These are phyloP conservation scores for Xylariaceae sp. DNA, from an alignment of 2,329 filamentous ascomycete genomes.

Conservation along the genomic window DNA sequence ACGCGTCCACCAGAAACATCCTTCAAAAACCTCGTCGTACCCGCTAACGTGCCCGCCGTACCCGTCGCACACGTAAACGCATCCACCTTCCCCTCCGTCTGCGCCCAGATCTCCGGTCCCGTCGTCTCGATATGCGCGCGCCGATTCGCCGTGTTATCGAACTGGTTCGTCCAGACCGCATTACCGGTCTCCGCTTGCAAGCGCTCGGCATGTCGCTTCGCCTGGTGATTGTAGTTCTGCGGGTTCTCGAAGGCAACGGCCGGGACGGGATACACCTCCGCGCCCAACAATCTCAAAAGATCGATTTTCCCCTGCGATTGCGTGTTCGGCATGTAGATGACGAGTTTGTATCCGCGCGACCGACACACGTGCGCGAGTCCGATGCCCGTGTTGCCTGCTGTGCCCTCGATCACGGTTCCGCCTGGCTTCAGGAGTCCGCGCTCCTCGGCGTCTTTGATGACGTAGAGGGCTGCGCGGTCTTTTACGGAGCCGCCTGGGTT, in stretches of 20 bases:
- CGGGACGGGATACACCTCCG: slow-evolving; percentile 92
- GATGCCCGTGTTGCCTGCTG: slow-evolving; percentile 96
- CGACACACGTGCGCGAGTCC: slow-evolving; percentile 95
- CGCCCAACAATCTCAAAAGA: slow-evolving; percentile 80
- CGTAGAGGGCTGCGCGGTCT: slow-evolving; percentile 90
- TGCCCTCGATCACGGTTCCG: slow-evolving; percentile 94
- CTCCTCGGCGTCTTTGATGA: slow-evolving; percentile 90
- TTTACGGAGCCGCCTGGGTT: slow-evolving; percentile 96
- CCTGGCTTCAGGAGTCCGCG: slow-evolving; percentile 74
- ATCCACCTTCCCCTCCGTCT: slow-evolving; percentile 79
- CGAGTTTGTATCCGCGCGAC: slow-evolving; percentile 83
- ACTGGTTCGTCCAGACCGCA: slow-evolving; percentile 98
- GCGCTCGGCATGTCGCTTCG: slow-evolving; percentile 77
- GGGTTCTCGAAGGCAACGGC: slow-evolving; percentile 94
- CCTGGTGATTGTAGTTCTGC: slow-evolving; percentile 97
- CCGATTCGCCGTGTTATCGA: slow-evolving; percentile 93
- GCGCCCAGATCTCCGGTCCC: slow-evolving; percentile 93
- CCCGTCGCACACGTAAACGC: slow-evolving; percentile 95
- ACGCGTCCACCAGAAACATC: slow-evolving; percentile 73
- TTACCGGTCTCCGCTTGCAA: slow-evolving; percentile 56
- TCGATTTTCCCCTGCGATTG: slow-evolving; percentile 98
- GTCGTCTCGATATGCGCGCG: slow-evolving; percentile 95
- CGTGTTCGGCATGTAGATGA: slow-evolving; percentile 99
- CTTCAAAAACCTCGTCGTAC: slow-evolving; percentile 84
- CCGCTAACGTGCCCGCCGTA: slow-evolving; percentile 86